Percentiles rank a stretch among this genome's conserved stretches.
phyloP scores from a whole-genome alignment of 768 basidiomycete species.

The Suillus decipiens region DNA sequence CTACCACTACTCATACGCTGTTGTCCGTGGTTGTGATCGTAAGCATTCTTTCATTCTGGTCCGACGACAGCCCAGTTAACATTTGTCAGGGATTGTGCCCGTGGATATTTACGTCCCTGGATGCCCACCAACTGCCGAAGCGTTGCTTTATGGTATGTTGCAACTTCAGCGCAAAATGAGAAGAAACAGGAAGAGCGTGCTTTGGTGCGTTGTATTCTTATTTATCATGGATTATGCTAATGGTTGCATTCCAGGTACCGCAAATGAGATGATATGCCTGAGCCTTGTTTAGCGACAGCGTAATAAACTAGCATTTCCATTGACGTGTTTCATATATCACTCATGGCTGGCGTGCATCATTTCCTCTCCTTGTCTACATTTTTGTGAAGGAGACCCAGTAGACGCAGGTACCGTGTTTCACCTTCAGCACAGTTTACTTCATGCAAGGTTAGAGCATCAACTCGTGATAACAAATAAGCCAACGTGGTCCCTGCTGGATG shows the following conservation, averaged over 20 bases:
- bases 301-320: slow-evolving; percentile 16
- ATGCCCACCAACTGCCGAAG: slow-evolving; percentile 95
- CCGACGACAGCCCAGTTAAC: not conserved
- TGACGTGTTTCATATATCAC: not conserved
- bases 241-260: slow-evolving; percentile 47
- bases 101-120: slow-evolving; percentile 99
- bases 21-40: slow-evolving; percentile 98
- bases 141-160: slow-evolving; percentile 93
- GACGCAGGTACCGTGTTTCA: not conserved
- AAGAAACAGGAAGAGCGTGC: slow-evolving; percentile 78
- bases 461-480: not conserved
- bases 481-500: not conserved
- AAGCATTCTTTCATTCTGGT: slow-evolving; percentile 32
- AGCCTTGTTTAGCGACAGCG: slow-evolving; percentile 24
- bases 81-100: slow-evolving; percentile 81
- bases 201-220: slow-evolving; percentile 59
- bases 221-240: not conserved
- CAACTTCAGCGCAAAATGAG: slow-evolving; percentile 97
- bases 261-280: slow-evolving; percentile 39
- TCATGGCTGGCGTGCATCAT: not conserved
- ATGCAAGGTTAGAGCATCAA: slow-evolving; percentile 1
- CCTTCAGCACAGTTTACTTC: not conserved
- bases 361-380: not conserved
- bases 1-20: slow-evolving; percentile 98
- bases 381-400: not conserved